Percentiles rank a stretch among this genome's conserved stretches.
Evolutionary conservation across 257 asterid genomes (phyloP).

Genomic region (Rhazya stricta): DNA sequence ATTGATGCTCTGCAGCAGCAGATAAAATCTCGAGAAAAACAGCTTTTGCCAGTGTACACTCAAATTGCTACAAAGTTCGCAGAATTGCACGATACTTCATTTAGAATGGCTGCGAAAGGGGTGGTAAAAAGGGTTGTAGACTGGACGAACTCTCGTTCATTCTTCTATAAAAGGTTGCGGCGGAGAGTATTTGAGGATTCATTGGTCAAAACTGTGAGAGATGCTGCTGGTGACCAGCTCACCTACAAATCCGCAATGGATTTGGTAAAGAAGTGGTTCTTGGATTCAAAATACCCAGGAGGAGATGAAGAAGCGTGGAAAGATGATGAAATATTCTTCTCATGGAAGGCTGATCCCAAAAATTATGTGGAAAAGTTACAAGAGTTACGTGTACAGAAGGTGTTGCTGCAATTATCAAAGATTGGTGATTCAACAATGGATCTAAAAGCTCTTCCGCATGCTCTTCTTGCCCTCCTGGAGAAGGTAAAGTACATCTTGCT

Average conservation of each 20-base stretch:
- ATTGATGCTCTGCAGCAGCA: slow-evolving; percentile 41
- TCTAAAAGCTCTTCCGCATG: slow-evolving; percentile 70
- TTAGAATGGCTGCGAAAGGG: slow-evolving; percentile 93
- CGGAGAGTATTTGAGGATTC: slow-evolving; percentile 79
- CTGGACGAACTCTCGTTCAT: slow-evolving; percentile 68
- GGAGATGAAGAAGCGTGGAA: slow-evolving; percentile 60
- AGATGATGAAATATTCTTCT: slow-evolving; percentile 62
- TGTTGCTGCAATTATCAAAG: slow-evolving; percentile 54
- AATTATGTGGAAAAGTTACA: slow-evolving; percentile 68
- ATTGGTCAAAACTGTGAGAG: slow-evolving; percentile 55
- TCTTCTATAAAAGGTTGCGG: slow-evolving; percentile 62
- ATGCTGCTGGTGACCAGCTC: slow-evolving; percentile 75
- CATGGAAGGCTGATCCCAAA: slow-evolving; percentile 66
- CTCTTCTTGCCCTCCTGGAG: slow-evolving; percentile 63
- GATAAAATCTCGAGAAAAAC: slow-evolving; percentile 73
- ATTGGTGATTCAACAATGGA: slow-evolving; percentile 68
- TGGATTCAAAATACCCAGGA: slow-evolving; percentile 39
- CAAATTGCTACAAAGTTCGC: slow-evolving; percentile 95
- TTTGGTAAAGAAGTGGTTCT: slow-evolving; percentile 64
- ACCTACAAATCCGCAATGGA: slow-evolving; percentile 56
- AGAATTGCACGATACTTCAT: slow-evolving; percentile 87
- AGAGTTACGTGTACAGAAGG: slow-evolving; percentile 54
- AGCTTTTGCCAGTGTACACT: slow-evolving; percentile 78
- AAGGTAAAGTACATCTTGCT: slow-evolving; percentile 38
- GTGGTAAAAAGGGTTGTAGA: slow-evolving; percentile 73